Evolutionary conservation across 495 filamentous ascomycete species (phyloP).

Genomic region (Penicillium cataractarum): DNA sequence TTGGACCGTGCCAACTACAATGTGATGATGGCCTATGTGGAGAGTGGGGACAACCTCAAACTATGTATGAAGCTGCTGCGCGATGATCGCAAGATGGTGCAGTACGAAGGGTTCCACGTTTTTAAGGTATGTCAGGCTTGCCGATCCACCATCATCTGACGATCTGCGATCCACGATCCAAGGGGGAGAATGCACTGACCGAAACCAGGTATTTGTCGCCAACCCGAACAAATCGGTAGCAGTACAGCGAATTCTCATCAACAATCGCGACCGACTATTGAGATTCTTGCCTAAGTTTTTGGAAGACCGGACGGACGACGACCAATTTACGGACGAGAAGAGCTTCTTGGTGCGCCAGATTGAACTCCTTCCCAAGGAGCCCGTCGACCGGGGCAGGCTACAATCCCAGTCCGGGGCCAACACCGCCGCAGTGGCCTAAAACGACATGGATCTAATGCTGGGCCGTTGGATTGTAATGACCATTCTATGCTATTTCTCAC

Average conservation of each 20-base stretch:
- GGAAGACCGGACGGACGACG: slow-evolving; percentile 94
- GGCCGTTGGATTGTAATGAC: slow-evolving; percentile 20
- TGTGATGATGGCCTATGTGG: slow-evolving; percentile 97
- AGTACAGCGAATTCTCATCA: slow-evolving; percentile 92
- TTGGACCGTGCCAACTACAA: slow-evolving; percentile 95
- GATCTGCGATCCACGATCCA: slow-evolving; percentile 4
- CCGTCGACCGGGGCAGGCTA: slow-evolving; percentile 52
- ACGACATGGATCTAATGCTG: slow-evolving; percentile 16
- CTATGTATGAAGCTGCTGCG: slow-evolving; percentile 95
- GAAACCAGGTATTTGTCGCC: slow-evolving; percentile 86
- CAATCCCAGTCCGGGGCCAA: slow-evolving; percentile 41
- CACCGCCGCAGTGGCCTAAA: slow-evolving; percentile 40
- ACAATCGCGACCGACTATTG: slow-evolving; percentile 89
- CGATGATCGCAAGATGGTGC: slow-evolving; percentile 97
- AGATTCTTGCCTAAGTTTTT: slow-evolving; percentile 89
- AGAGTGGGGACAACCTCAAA: slow-evolving; percentile 93
- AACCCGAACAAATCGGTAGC: slow-evolving; percentile 94
- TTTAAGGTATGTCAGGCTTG: slow-evolving; percentile 71
- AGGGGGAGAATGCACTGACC: slow-evolving; percentile 23
- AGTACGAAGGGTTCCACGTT: slow-evolving; percentile 98
- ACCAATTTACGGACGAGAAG: slow-evolving; percentile 98
- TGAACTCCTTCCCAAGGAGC: slow-evolving; percentile 70
- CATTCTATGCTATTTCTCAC: neutral
- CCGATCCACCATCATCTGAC: neutral
- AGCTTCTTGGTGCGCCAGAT: slow-evolving; percentile 96